A percentile compares a stretch with the other conserved stretches of the same genome.
These are phyloP conservation scores for Euptelea pleiosperma DNA, from an alignment of 164 flowering plant species.

Conservation along the genomic window DNA sequence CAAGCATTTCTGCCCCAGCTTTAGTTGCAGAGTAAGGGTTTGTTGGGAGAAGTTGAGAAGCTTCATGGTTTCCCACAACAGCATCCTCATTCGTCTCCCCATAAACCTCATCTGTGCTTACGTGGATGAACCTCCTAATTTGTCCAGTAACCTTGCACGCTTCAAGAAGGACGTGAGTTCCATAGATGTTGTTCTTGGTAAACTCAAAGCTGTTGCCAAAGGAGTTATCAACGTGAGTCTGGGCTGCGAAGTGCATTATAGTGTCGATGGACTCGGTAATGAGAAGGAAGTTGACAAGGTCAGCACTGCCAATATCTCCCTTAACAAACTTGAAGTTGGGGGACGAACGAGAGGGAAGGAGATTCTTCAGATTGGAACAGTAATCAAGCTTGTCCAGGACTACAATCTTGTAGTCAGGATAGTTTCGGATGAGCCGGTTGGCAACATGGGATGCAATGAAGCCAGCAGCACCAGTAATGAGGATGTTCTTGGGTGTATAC, in stretches of 20 bases:
- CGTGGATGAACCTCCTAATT: slow-evolving; percentile 16
- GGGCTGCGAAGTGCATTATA: slow-evolving; percentile 20
- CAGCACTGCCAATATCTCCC: slow-evolving; percentile 19
- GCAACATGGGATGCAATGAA: no score
- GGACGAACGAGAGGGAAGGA: slow-evolving; percentile 11
- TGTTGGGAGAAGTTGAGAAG: slow-evolving; percentile 20
- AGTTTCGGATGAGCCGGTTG: neutral
- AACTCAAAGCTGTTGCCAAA: slow-evolving; percentile 20
- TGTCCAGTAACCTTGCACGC: slow-evolving; percentile 25
- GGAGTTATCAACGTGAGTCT: slow-evolving; percentile 17
- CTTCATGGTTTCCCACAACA: slow-evolving; percentile 21
- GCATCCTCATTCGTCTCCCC: slow-evolving; percentile 21
- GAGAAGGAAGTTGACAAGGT: slow-evolving; percentile 17
- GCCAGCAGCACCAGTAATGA: no score
- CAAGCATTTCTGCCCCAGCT: slow-evolving; percentile 23
- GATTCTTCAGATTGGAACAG: slow-evolving; percentile 16
- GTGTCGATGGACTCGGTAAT: slow-evolving; percentile 17
- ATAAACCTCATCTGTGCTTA: slow-evolving; percentile 18
- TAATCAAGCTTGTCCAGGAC: slow-evolving; percentile 19
- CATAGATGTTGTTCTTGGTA: slow-evolving; percentile 18
- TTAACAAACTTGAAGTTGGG: slow-evolving; percentile 18
- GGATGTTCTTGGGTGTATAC: no score
- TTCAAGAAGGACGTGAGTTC: slow-evolving; percentile 18
- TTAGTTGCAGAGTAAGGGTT: slow-evolving; percentile 19
- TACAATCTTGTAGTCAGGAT: slow-evolving; percentile 16